phyloP scores from a whole-genome alignment of 2,329 filamentous ascomycete species.

The Knoxdaviesia proteae region DNA sequence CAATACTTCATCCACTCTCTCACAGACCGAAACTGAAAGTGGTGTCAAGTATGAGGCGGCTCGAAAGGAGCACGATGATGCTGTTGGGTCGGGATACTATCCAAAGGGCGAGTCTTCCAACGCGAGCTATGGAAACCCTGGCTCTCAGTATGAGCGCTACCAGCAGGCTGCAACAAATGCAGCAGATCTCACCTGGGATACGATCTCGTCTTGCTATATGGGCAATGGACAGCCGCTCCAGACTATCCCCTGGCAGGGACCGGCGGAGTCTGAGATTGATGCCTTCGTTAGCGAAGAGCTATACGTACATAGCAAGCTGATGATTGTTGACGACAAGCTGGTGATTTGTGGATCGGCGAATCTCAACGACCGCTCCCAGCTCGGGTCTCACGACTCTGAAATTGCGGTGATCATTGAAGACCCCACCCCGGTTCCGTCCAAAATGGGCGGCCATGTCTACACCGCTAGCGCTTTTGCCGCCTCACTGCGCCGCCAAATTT shows the following conservation, averaged over 20 bases:
- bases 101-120: conserved; percentile 9
- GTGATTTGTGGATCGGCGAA: conserved; percentile 59
- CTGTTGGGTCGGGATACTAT: conserved; percentile 25
- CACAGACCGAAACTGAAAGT: conserved; percentile 34
- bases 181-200: conserved; percentile 44
- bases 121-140: not conserved
- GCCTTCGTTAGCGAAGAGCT: conserved; percentile 42
- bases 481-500: conserved; percentile 65
- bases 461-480: conserved; percentile 56
- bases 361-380: conserved; percentile 46
- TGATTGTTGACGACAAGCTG: conserved; percentile 64
- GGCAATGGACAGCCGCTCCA: conserved; percentile 50
- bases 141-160: conserved; percentile 43
- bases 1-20: conserved; percentile 45
- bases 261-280: conserved; percentile 32
- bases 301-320: conserved; percentile 45
- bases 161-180: conserved; percentile 44
- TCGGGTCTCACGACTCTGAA: conserved; percentile 70
- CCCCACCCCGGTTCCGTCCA: conserved; percentile 43
- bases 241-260: conserved; percentile 31
- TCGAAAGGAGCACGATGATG: conserved; percentile 39
- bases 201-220: conserved; percentile 68
- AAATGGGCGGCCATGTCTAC: conserved; percentile 54
- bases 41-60: conserved; percentile 50
- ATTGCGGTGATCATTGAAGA: conserved; percentile 82